A percentile compares a stretch with the other conserved stretches of the same genome.
These are phyloP conservation scores for Trichophyton simii DNA, from an alignment of 2,329 filamentous ascomycete species.

Conservation along the genomic window DNA sequence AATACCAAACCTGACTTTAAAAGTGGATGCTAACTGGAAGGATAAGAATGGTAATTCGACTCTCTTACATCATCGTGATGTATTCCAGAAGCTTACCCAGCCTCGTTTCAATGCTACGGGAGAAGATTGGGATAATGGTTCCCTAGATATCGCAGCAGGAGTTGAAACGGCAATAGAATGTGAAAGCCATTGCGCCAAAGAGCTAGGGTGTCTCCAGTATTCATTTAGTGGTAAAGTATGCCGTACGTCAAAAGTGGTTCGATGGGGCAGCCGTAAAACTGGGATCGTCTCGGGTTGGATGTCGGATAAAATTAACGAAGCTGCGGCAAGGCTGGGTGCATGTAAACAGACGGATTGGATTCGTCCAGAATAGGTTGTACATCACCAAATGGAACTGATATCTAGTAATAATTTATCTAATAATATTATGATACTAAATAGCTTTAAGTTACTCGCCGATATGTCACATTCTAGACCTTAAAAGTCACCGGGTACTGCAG, in stretches of 20 bases:
- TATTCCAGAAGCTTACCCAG: constrained; percentile 9
- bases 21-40: not conserved
- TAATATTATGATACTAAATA: too few relatives aligned
- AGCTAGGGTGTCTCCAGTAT: constrained; percentile 10
- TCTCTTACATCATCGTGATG: constrained; percentile 7
- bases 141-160: constrained; percentile 2
- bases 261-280: not conserved
- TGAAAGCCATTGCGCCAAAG: not conserved
- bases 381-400: not conserved
- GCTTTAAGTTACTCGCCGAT: too few relatives aligned
- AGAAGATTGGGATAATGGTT: constrained; percentile 10
- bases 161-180: constrained; percentile 1
- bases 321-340: not conserved
- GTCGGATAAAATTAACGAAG: constrained; percentile 7
- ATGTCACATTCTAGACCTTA: too few relatives aligned
- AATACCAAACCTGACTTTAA: not conserved
- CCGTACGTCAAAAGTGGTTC: constrained; percentile 7
- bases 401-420: too few relatives aligned
- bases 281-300: constrained; percentile 9
- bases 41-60: constrained; percentile 3
- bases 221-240: constrained; percentile 7
- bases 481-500: too few relatives aligned
- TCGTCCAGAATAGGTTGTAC: not conserved
- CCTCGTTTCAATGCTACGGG: not conserved
- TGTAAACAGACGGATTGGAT: constrained; percentile 9